Base-by-base conservation (phyloP, 805 yeast species). In the baker's yeast (Saccharomyces cerevisiae) region DNA sequence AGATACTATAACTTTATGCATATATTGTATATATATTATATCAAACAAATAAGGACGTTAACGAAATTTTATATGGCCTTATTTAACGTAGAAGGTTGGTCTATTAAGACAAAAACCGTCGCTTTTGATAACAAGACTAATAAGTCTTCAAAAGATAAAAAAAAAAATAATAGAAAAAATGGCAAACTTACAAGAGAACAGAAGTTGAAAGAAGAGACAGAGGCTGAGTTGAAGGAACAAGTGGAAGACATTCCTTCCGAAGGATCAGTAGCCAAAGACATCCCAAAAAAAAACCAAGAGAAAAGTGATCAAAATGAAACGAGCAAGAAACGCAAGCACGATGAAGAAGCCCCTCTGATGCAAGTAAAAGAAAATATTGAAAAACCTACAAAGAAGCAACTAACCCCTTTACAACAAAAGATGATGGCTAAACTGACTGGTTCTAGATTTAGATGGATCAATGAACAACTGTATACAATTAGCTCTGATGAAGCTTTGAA, bases 391-490 rank as follows among this genome's bases (percentile, higher is more conserved):
- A 64, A 69, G n/a, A 64, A 70, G 41, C 81, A 83, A 48, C 72
- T 91, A 52, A 89, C 97, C 0, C 95, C 96, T 17, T 72, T 91
- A 58, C 99, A 94, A 71, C 87, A 87, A 64, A 94, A 94, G 66
- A 92, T 94, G 98, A 82, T 89, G 84, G 89, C 88, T 48, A 94
- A 94, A 68, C 78, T 94, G 46, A 82, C 95, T 1, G 99, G 99
- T 0, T 89, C 98, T 0, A 76, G 99, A 61, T 94, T 94, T 73
- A 79, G 99, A 69, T 94, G 98, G 98, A 94, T 94, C 67, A 94
- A 94, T 68, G 99, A 94, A 71, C 96, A 92, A 67, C 75, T 94
- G n/a, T 94, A 94, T 67, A 94, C 98, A 0, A 84, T 84, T 41
- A 72, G 84, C 0, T 91, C 98, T 0, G 82, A 80, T 6, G 81